Evolutionary conservation across 1,284 basidiomycete species (phyloP), one percentile per base, ranked within the genome.

Genomic region (Bondarzewia mesenterica): DNA sequence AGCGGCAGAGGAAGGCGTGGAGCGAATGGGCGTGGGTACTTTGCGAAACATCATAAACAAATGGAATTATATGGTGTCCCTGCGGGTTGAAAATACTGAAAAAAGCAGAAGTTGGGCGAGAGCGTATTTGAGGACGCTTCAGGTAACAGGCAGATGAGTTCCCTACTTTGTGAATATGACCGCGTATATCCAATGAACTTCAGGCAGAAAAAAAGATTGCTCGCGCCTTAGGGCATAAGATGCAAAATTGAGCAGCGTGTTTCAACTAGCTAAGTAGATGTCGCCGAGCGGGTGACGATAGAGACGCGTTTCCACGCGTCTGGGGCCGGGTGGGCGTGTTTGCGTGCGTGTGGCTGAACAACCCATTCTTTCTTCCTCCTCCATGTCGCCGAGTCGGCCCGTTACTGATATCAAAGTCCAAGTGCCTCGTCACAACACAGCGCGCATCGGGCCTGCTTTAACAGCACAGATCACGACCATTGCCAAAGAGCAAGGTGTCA

Each of bases 401-500:
- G 66, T 69, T 20, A 70, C 71, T 51, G 63, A 68, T 23, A 71
- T 87, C 42, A 78, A 76, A 59, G 63, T 87, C 55, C 75, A 76
- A 48, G 85, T 86, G 46, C 84, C 86, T 25, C 71, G 83, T 50
- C 84, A 88, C 52, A 84, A 85, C 60, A 78, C 86, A 0, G 84
- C 85, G 59, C 71, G 76, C 18, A 73, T 88, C 46, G 80, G 81
- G 2, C 69, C 74, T 47, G 80, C 82, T 42, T 70, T 88, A 22
- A 74, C 71, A 21, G 64, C 71, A 16, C 73, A 81, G 52, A 76
- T 88, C 20, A 73, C 81, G 53, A 61, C 60, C 20, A 66, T 79
- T 25, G 80, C 80, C 7, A 71, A 70, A n/a, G 63, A 68, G 39
- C 63, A 78, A 52, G 54, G 60, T 20, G 62, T 78, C 35, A 69